These are phyloP conservation scores for Calamus simplicifolius DNA, from an alignment of 176 grass and related monocot species.

Conservation along the genomic window DNA sequence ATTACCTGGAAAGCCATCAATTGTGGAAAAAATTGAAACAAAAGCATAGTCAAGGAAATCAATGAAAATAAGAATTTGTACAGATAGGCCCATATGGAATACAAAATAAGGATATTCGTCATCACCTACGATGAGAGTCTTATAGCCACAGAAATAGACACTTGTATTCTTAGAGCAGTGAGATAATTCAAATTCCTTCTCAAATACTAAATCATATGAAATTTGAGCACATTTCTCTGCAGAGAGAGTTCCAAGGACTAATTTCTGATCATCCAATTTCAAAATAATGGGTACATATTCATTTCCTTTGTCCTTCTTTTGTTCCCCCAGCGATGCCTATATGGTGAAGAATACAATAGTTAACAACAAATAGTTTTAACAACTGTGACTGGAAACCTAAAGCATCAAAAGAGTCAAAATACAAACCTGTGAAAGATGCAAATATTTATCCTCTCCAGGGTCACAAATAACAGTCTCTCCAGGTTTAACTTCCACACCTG, in stretches of 20 bases:
- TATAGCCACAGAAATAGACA: slow-evolving; percentile 75
- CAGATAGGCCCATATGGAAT: too few relatives aligned
- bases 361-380: too few relatives aligned
- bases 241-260: slow-evolving; percentile 64
- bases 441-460: slow-evolving; percentile 47
- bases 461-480: slow-evolving; percentile 41
- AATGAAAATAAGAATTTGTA: too few relatives aligned
- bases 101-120: slow-evolving; percentile 51
- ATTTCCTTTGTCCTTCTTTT: slow-evolving; percentile 53
- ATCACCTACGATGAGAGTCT: slow-evolving; percentile 28
- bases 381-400: too few relatives aligned
- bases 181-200: slow-evolving; percentile 85
- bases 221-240: slow-evolving; percentile 52
- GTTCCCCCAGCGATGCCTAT: slow-evolving; percentile 58
- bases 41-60: too few relatives aligned
- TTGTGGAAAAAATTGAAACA: too few relatives aligned
- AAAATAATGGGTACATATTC: slow-evolving; percentile 46
- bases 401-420: background rate
- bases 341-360: background rate
- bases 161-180: slow-evolving; percentile 66
- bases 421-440: slow-evolving; percentile 81
- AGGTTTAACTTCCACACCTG: slow-evolving; percentile 83
- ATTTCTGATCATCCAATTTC: slow-evolving; percentile 43
- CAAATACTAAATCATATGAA: slow-evolving; percentile 72
- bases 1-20: too few relatives aligned